Evolutionary conservation across 305 asterid genomes (phyloP), one percentile per base, ranked within the genome.

Genomic region (Lippia alba): DNA sequence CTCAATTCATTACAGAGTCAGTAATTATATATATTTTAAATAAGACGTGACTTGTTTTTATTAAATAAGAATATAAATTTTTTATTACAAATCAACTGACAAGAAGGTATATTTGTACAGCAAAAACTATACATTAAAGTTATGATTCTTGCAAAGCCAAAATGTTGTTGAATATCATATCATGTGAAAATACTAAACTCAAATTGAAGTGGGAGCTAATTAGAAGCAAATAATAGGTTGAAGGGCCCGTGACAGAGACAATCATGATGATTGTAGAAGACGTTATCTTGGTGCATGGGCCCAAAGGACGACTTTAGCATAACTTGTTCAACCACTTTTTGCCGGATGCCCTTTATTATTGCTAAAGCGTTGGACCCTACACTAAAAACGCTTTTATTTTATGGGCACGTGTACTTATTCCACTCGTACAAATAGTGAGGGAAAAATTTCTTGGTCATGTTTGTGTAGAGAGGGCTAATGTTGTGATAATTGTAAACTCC

Each of bases 271-370:
- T 63, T 62, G 76, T 36, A 44, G 32, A 44, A 36, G 56, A 72
- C 66, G 70, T 64, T 63, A 72, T 56, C 69, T 12, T 63, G 8
- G 12, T 51, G 61, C 44, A 4, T 51, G 73, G 73, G 10, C 64
- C 73, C 68, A 61, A 61, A n/a, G 4, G 3, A 66, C 74, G 78
- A 74, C 78, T 74, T 74, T 67, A 66, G 44, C 64, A 32, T 30
- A 74, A 57, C 39, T 57, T 56, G 64, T 66, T 73, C 77, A 73
- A 74, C 78, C 17, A 67, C 78, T 67, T 67, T 67, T 61, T 58
- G 77, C 77, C 66, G 66, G 72, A 73, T 45, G 72, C 72, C 71
- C 56, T 55, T 74, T 59, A 74, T 51, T 59, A 58, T 33, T 46
- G 24, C 12, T 11, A 66, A 51, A 33, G 61, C 57, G 48, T 18